Percentiles rank a stretch among this genome's conserved stretches.
phyloP scores from a whole-genome alignment of 257 asterid species.

The Ballota nigra region DNA sequence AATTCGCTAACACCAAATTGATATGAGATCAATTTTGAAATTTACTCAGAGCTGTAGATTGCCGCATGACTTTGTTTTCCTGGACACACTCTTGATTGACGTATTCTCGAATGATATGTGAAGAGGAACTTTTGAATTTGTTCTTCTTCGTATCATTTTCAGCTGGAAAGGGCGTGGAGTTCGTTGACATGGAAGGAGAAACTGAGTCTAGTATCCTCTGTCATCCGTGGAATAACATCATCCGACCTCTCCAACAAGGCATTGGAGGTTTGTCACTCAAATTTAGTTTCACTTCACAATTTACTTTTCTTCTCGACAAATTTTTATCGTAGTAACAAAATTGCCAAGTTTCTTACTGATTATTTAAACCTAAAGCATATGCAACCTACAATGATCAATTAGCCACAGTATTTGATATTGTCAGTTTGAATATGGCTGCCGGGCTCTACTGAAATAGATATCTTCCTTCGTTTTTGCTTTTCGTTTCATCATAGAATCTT shows the following conservation, averaged over 20 bases:
- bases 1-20: no score
- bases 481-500: background rate
- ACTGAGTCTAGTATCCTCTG: slow-evolving; percentile 53
- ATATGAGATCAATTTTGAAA: no score
- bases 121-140: background rate
- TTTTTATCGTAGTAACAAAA: background rate
- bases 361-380: no score
- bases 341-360: background rate
- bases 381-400: no score
- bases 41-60: background rate
- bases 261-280: slow-evolving; percentile 41
- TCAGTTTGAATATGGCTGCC: background rate
- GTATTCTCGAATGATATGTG: slow-evolving; percentile 6
- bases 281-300: background rate
- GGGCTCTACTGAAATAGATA: background rate
- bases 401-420: background rate
- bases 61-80: background rate
- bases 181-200: slow-evolving; percentile 77
- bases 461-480: background rate
- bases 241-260: slow-evolving; percentile 44
- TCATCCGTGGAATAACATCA: slow-evolving; percentile 63
- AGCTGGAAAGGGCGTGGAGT: slow-evolving; percentile 95
- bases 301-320: background rate
- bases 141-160: slow-evolving; percentile 22
- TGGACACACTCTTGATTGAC: background rate